Base-by-base conservation (phyloP, 2,329 filamentous ascomycete genomes). In the Xylaria arbuscula region DNA sequence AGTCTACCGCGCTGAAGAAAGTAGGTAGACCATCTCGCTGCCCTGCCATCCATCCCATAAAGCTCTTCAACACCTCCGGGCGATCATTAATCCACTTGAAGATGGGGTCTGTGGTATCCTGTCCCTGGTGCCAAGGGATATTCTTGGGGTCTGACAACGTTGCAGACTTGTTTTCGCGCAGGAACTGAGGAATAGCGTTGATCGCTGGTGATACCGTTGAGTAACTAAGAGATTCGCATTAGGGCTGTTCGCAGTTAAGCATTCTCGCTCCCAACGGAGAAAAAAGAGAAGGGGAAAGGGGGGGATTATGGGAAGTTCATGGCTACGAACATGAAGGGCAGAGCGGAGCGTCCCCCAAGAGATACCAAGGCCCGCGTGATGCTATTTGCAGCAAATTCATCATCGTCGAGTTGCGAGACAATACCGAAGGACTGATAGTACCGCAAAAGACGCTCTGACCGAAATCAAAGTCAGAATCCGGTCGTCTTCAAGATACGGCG, bases 401-500 rank as follows among this genome's bases (percentile, higher is more conserved):
- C 71, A 19, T 71, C 61, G 13, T 32, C 60, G 1, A 55, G 60
- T n/a, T 75, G 73, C 6, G 67, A 67, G 10, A 75, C 40, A 38
- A 76, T 72, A 2, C 69, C 72, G 32, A 70, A 65, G 3, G 73
- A 71, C 24, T 76, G 73, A 53, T 75, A 75, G 32, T 73, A 76
- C 13, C 74, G 69, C 13, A 76, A 36, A 8, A 76, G 62, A 10
- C 73, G 58, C 40, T 68, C 74, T 76, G 22, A 45, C 4, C 4
- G 2, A 36, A 51, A 28, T 15, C 8, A 0, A 34, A 32, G 50
- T 53, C 28, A 53, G 50, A 53, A 53, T 17, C n/a, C 32, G 15
- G 0, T 17, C 9, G 15, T 28, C 24, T 34, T n/a, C 24, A 53
- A 32, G 28, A 9, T 24, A 1, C n/a, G 9, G 50, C 5, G 15